phyloP scores from a whole-genome alignment of 148 eudicot genomes.

The Chenopodium album region DNA sequence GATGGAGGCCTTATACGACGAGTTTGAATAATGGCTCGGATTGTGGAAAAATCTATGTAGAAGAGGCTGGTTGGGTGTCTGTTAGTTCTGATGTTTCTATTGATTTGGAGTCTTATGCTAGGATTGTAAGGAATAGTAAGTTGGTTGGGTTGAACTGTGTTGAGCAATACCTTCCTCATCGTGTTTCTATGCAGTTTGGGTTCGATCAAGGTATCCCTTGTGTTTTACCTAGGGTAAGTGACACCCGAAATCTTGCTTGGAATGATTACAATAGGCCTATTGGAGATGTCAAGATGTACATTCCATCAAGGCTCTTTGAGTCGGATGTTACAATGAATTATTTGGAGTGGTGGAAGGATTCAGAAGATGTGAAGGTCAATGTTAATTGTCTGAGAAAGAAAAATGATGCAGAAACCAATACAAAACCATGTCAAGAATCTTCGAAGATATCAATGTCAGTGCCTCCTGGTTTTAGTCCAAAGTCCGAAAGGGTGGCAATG shows the following conservation, averaged over 20 bases:
- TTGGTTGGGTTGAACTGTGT: constrained; percentile 40
- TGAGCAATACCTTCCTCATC: constrained; percentile 51
- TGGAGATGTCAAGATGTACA: constrained; percentile 26
- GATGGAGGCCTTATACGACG: constrained; percentile 49
- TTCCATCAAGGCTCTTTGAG: constrained; percentile 31
- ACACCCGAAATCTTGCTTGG: constrained; percentile 17
- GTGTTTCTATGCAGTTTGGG: constrained; percentile 62
- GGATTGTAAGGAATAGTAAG: constrained; percentile 37
- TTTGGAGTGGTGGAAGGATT: constrained; percentile 41
- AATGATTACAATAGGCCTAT: constrained; percentile 25
- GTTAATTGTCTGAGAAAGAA: background rate
- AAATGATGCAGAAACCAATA: background rate
- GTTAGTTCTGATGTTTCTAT: background rate
- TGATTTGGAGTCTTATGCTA: constrained; percentile 32
- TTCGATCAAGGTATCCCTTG: constrained; percentile 52
- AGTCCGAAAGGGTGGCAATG: background rate
- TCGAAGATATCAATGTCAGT: background rate
- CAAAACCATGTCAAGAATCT: background rate
- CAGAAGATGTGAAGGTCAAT: background rate
- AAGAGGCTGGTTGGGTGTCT: background rate
- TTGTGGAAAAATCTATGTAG: background rate
- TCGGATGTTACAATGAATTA: constrained; percentile 38
- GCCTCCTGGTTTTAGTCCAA: constrained; percentile 37
- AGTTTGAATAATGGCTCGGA: constrained; percentile 6
- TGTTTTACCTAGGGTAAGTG: background rate